Evolutionary conservation across 1,284 basidiomycete genomes (phyloP).

Genomic region (Meripilus lineatus): DNA sequence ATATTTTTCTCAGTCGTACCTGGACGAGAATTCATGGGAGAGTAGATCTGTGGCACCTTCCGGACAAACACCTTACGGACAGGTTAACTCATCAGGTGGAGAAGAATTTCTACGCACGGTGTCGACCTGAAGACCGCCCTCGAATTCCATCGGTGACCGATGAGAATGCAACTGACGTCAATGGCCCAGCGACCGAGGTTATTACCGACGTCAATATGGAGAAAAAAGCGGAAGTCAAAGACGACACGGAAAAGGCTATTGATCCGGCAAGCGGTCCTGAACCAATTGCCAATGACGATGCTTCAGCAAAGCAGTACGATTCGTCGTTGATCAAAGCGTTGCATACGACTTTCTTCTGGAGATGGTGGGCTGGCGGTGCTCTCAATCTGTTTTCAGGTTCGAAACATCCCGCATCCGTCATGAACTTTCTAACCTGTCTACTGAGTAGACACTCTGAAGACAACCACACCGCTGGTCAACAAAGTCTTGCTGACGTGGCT

Average conservation of each 20-base stretch:
- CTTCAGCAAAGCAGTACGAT: conserved; percentile 48
- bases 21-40: too few species aligned
- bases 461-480: conserved; percentile 58
- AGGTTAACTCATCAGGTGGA: conserved; percentile 39
- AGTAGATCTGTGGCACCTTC: conserved; percentile 55
- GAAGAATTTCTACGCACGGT: conserved; percentile 42
- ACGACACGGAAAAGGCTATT: too few species aligned
- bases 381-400: conserved; percentile 51
- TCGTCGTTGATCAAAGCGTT: conserved; percentile 58
- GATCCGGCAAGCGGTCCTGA: too few species aligned
- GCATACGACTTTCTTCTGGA: conserved; percentile 47
- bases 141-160: too few species aligned
- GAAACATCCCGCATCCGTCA: background rate
- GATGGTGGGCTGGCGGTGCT: conserved; percentile 51
- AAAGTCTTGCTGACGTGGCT: conserved; percentile 64
- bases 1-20: background rate
- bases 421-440: background rate
- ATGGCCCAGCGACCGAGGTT: too few species aligned
- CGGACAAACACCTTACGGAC: conserved; percentile 32
- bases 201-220: too few species aligned
- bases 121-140: conserved; percentile 44
- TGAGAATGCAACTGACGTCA: too few species aligned
- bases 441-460: conserved; percentile 47
- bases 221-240: too few species aligned
- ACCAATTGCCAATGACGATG: too few species aligned